Evolutionary conservation across 306 rosid species (phyloP).

Genomic region (Neltuma alba): DNA sequence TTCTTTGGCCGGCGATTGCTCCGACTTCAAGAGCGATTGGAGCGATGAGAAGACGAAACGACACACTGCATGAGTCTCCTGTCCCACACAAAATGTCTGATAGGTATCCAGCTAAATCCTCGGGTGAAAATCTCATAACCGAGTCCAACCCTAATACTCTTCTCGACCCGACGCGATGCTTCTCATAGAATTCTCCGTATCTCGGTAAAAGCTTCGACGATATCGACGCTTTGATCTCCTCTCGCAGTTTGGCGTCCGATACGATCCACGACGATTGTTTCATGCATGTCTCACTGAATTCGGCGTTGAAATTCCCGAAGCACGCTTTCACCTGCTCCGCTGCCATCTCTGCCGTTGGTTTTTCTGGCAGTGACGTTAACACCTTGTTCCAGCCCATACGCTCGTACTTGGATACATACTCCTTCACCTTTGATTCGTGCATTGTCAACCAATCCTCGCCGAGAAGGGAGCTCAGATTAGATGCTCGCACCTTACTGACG

Average conservation of each 20-base stretch:
- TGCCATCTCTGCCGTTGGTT: slow-evolving; percentile 55
- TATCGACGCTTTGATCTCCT: slow-evolving; percentile 57
- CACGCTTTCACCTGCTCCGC: slow-evolving; percentile 48
- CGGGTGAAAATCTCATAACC: slow-evolving; percentile 46
- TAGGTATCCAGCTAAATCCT: slow-evolving; percentile 56
- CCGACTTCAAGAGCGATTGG: slow-evolving; percentile 36
- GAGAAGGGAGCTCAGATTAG: slow-evolving; percentile 58
- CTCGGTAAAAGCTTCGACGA: slow-evolving; percentile 42
- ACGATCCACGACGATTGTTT: slow-evolving; percentile 68
- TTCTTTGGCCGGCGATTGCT: slow-evolving; percentile 7
- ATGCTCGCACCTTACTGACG: slow-evolving; percentile 57
- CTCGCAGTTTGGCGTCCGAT: slow-evolving; percentile 59
- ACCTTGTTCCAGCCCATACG: slow-evolving; percentile 82
- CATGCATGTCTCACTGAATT: slow-evolving; percentile 55
- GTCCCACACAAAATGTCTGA: slow-evolving; percentile 58
- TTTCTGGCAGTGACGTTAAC: slow-evolving; percentile 50
- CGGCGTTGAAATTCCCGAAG: slow-evolving; percentile 46
- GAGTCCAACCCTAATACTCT: slow-evolving; percentile 36
- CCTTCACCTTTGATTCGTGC: slow-evolving; percentile 71
- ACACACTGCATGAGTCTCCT: slow-evolving; percentile 41
- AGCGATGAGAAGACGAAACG: slow-evolving; percentile 41
- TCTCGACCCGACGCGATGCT: slow-evolving; percentile 35
- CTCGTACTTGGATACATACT: slow-evolving; percentile 69
- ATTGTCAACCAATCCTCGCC: slow-evolving; percentile 68
- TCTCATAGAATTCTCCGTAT: slow-evolving; percentile 48